Conservation (phyloP, 257 asterid genomes). For the Pogostemon cablin region DNA sequence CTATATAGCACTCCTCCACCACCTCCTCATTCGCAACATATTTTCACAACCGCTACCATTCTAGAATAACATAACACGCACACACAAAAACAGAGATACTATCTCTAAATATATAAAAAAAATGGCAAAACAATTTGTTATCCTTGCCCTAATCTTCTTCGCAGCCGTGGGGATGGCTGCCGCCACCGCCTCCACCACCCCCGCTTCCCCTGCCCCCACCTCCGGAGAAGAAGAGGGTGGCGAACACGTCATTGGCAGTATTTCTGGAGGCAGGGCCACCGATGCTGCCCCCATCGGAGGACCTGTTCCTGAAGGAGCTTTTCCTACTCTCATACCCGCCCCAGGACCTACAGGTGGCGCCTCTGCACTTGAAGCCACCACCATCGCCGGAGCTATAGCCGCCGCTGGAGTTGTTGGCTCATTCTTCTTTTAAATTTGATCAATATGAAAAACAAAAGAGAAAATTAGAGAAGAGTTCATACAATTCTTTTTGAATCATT, state of each 20-base stretch:
- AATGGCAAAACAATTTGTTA: conserved; percentile 46
- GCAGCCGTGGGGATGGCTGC: conserved; percentile 48
- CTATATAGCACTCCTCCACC: no score
- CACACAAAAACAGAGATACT: no score
- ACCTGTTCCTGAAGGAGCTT: conserved; percentile 44
- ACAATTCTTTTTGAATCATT: no score
- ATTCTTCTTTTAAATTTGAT: conserved; percentile 41
- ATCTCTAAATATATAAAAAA: not conserved
- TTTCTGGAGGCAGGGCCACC: conserved; percentile 35
- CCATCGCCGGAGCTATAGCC: conserved; percentile 29
- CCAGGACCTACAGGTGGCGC: conserved; percentile 32
- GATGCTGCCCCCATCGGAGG: conserved; percentile 68
- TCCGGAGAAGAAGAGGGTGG: not conserved
- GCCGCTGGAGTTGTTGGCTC: conserved; percentile 47
- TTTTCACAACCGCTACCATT: no score
- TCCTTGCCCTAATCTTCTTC: conserved; percentile 55
- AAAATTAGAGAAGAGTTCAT: no score
- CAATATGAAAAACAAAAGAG: no score
- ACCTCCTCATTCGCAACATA: no score
- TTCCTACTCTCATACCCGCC: conserved; percentile 36
- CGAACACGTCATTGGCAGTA: conserved; percentile 37
- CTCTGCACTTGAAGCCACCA: conserved; percentile 24
- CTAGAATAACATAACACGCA: no score
- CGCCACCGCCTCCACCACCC: conserved; percentile 31
- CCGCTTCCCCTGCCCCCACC: conserved; percentile 14